These are phyloP conservation scores for Platanthera guangdongensis DNA, from an alignment of 106 monocot genomes.

Conservation along the genomic window DNA sequence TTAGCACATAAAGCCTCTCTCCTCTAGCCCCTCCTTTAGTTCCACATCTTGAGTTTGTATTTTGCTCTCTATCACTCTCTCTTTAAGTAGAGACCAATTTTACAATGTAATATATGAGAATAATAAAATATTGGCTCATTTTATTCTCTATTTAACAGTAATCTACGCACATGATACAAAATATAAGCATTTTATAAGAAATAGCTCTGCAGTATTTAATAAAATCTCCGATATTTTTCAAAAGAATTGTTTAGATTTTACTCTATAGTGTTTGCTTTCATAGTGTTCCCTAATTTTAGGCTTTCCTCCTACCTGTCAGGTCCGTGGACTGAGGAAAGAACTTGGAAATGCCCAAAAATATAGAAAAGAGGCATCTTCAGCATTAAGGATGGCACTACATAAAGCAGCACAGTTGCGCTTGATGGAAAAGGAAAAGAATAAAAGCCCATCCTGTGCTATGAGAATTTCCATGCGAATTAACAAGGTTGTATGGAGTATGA, in stretches of 20 bases:
- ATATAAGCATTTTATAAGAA: neutral
- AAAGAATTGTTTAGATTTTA: neutral
- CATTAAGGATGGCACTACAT: slow-evolving; percentile 64
- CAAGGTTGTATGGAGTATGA: slow-evolving; percentile 96
- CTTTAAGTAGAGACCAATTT: neutral
- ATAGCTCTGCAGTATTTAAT: neutral
- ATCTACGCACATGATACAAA: neutral
- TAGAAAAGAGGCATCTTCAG: slow-evolving; percentile 57
- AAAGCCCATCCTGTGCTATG: slow-evolving; percentile 98
- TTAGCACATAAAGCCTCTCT: too few relatives aligned
- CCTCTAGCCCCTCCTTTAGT: too few relatives aligned
- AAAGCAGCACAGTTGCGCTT: slow-evolving; percentile 79
- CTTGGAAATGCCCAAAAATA: slow-evolving; percentile 41
- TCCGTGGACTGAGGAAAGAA: slow-evolving; percentile 74
- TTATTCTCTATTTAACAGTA: neutral
- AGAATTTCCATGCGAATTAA: slow-evolving; percentile 83
- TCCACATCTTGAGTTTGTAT: too few relatives aligned
- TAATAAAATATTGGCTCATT: neutral
- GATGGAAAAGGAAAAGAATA: slow-evolving; percentile 97
- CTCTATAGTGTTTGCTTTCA: neutral
- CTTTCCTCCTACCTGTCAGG: slow-evolving; percentile 28
- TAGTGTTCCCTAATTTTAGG: neutral
- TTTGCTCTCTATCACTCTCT: too few relatives aligned
- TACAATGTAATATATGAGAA: neutral
- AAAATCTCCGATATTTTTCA: neutral